These are phyloP conservation scores for Desmodesmus armatus DNA, from an alignment of 139 green algal genomes.

Conservation along the genomic window DNA sequence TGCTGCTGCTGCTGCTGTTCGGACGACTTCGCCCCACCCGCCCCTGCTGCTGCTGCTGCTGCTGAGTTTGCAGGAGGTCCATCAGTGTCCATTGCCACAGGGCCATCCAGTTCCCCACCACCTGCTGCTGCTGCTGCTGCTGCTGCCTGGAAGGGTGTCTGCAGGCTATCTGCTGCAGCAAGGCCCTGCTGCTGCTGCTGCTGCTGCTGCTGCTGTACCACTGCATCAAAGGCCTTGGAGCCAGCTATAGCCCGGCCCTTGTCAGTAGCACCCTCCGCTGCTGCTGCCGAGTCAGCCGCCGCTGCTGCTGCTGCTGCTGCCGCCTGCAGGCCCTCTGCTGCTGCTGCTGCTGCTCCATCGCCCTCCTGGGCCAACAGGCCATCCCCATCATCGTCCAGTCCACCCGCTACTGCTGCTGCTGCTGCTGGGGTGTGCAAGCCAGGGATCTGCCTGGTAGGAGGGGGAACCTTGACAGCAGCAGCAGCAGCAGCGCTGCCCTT, in stretches of 20 bases:
- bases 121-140: conserved; percentile 1
- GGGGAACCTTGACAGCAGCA: no score
- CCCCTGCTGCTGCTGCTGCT: neutral
- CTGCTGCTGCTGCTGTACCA: neutral
- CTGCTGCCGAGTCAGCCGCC: conserved; percentile 1
- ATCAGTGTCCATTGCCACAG: neutral
- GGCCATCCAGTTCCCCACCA: neutral
- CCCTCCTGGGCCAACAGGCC: neutral
- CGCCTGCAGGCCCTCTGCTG: neutral
- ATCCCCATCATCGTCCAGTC: neutral
- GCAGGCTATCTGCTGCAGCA: no score
- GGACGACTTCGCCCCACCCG: neutral
- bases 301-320: neutral
- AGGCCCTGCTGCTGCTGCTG: neutral
- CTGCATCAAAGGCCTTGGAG: neutral
- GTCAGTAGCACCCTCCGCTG: neutral
- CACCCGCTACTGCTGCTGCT: neutral
- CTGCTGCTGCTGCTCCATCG: conserved; percentile 20
- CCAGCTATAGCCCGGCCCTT: neutral
- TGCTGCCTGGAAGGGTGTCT: neutral
- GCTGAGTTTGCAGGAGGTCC: no score
- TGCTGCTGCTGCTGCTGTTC: neutral
- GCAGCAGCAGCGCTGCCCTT: neutral
- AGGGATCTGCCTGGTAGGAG: no score
- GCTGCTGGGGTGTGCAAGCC: neutral